Evolutionary conservation across 2,329 filamentous ascomycete genomes (phyloP).

Genomic region (Penicillium sclerotigenum): DNA sequence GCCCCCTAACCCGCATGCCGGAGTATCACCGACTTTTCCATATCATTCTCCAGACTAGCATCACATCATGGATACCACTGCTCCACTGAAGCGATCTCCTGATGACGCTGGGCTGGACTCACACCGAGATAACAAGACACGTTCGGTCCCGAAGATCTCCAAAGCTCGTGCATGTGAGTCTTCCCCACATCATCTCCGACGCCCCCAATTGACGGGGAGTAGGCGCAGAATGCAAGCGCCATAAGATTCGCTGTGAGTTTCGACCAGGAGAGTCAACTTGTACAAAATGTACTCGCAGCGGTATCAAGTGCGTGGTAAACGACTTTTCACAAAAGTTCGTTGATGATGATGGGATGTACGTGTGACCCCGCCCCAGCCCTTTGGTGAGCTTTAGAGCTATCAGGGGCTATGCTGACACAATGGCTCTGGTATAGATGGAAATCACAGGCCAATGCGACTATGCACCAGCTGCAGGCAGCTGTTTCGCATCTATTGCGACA

Average conservation of each 20-base stretch:
- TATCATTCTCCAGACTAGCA: background rate
- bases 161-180: constrained; percentile 43
- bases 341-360: constrained; percentile 53
- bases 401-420: constrained; percentile 2
- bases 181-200: constrained; percentile 7
- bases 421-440: constrained; percentile 42
- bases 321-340: constrained; percentile 56
- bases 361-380: constrained; percentile 9
- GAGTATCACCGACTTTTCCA: constrained; percentile 22
- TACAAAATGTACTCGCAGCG: constrained; percentile 50
- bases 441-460: constrained; percentile 41
- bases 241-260: constrained; percentile 57
- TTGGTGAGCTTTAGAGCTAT: background rate
- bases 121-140: constrained; percentile 24
- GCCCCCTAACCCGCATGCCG: constrained; percentile 20
- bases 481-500: constrained; percentile 46
- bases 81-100: constrained; percentile 38
- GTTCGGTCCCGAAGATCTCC: constrained; percentile 37
- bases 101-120: constrained; percentile 36
- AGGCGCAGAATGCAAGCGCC: constrained; percentile 52
- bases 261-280: constrained; percentile 47
- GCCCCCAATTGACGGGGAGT: constrained; percentile 1
- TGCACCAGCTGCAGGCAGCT: constrained; percentile 45
- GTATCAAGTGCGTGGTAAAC: constrained; percentile 53
- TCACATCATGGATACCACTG: constrained; percentile 21